Percentiles rank a stretch among this genome's conserved stretches.
phyloP scores from a whole-genome alignment of 2,329 filamentous ascomycete species.

The Colletotrichum plurivorum region DNA sequence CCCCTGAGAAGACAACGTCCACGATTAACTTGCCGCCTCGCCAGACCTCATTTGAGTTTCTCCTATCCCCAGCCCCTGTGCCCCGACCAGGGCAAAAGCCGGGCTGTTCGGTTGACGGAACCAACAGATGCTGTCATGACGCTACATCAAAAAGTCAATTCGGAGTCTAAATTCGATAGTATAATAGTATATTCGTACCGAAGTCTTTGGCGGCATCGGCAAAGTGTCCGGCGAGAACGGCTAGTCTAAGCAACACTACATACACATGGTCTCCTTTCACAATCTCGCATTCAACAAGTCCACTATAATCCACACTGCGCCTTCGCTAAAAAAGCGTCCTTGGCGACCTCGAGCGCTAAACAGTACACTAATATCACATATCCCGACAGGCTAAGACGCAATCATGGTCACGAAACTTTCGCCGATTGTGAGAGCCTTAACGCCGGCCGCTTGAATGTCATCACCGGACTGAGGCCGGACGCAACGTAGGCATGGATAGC shows the following conservation, averaged over 20 bases:
- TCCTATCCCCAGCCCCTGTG: background rate
- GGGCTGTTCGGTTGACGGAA: background rate
- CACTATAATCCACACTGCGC: no score
- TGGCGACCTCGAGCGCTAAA: background rate
- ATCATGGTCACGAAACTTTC: background rate
- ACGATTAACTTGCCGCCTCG: background rate
- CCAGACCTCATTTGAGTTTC: background rate
- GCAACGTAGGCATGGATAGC: slow-evolving; percentile 11
- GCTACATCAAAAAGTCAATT: background rate
- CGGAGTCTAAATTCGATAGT: background rate
- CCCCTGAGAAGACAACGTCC: no score
- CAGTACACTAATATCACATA: slow-evolving; percentile 3
- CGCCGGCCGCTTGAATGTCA: background rate
- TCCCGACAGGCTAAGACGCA: background rate
- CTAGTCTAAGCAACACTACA: no score
- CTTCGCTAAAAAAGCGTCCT: no score
- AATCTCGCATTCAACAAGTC: no score
- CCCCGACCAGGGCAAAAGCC: background rate
- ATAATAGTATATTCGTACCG: background rate
- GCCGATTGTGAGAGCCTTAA: background rate
- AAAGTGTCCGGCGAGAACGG: no score
- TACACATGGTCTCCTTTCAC: no score
- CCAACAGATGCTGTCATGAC: background rate
- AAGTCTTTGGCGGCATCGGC: no score
- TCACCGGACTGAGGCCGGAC: slow-evolving; percentile 4